phyloP scores from a whole-genome alignment of 768 basidiomycete genomes.

The Hygrophorus pudorinus region DNA sequence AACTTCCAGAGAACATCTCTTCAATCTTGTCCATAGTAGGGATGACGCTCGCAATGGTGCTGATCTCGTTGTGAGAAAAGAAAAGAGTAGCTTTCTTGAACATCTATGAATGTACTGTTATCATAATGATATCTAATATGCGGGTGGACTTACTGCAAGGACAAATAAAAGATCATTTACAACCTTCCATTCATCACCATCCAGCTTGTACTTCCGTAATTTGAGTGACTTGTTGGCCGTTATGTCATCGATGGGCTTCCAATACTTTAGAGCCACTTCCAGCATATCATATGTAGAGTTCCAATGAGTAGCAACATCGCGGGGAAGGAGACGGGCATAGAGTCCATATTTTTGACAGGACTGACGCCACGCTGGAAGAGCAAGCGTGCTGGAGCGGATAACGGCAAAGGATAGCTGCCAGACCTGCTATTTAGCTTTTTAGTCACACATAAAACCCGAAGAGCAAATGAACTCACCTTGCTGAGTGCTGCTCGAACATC shows the following conservation, averaged over 20 bases:
- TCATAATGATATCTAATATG: neutral
- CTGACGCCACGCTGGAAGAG: constrained; percentile 20
- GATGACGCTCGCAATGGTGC: constrained; percentile 16
- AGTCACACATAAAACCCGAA: too few relatives aligned
- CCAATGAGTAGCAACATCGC: too few relatives aligned
- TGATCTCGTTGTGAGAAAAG: constrained; percentile 6
- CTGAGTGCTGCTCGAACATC: neutral
- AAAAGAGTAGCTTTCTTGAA: constrained; percentile 6
- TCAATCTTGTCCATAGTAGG: constrained; percentile 21
- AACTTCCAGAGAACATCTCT: constrained; percentile 10
- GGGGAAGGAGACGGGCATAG: neutral
- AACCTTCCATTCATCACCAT: constrained; percentile 14
- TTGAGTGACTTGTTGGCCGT: constrained; percentile 9
- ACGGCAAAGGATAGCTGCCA: constrained; percentile 15
- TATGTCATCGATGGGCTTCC: constrained; percentile 12
- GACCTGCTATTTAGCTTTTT: constrained; percentile 11
- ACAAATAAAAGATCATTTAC: constrained; percentile 12
- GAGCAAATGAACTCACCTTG: constrained; percentile 1
- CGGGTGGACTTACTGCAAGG: constrained; percentile 7
- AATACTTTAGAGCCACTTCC: constrained; percentile 8
- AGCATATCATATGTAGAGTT: too few relatives aligned
- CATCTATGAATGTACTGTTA: neutral
- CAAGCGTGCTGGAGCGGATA: constrained; percentile 19
- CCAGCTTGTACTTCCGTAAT: constrained; percentile 9
- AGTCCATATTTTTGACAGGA: constrained; percentile 4